phyloP scores from a whole-genome alignment of 129 eudicot genomes.

The Apium graveolens region DNA sequence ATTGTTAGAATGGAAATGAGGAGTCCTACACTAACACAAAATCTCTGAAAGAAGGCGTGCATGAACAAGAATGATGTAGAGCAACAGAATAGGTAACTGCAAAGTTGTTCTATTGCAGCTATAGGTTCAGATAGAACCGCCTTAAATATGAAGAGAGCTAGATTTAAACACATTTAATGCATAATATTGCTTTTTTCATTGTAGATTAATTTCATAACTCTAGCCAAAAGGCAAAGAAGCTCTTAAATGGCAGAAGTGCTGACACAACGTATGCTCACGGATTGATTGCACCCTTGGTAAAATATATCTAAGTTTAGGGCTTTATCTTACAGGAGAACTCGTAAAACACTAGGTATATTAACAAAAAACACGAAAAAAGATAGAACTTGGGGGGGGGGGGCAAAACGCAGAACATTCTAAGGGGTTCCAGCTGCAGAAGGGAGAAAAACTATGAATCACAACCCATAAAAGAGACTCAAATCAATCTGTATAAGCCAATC shows the following conservation, averaged over 20 bases:
- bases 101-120: not conserved
- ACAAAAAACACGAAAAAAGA: too few species aligned
- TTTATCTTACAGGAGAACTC: not conserved
- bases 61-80: not conserved
- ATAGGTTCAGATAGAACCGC: not conserved
- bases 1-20: slow-evolving; percentile 15
- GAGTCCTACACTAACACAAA: not conserved
- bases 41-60: not conserved
- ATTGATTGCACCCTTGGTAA: not conserved
- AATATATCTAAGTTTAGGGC: not conserved
- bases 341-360: too few species aligned
- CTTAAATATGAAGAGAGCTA: not conserved
- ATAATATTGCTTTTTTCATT: too few species aligned
- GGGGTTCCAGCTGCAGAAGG: too few species aligned
- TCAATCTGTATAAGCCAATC: too few species aligned
- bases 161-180: not conserved
- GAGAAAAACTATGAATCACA: too few species aligned
- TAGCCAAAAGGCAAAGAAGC: not conserved
- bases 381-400: too few species aligned
- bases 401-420: too few species aligned
- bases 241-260: not conserved
- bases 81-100: not conserved
- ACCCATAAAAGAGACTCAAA: too few species aligned
- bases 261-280: not conserved
- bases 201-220: too few species aligned